Base-by-base conservation (phyloP, 208 protist genomes). In the Leishmania aethiopica region DNA sequence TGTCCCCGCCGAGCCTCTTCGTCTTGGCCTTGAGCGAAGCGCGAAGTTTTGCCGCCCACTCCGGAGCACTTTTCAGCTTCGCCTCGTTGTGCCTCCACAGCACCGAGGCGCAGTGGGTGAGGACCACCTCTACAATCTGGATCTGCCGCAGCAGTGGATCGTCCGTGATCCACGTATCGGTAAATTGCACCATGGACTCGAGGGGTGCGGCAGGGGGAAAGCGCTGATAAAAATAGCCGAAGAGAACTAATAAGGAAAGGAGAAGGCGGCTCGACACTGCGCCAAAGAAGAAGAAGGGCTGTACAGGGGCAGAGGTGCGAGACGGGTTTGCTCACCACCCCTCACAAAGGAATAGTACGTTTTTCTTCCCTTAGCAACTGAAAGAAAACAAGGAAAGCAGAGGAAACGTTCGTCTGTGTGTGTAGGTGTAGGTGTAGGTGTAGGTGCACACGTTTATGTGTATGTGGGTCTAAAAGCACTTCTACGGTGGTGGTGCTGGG, bases 101-200 rank as follows among this genome's bases (percentile, higher is more conserved):
- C 49, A 93, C 75, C 17, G 84, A 28, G 42, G 91, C 82, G 67
- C 93, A 97, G 77, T 92, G 83, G 17, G 83, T 72, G 66, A 93
- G 67, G 28, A 94, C 88, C 71, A 93, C 78, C 78, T 92, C 85
- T 42, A 93, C 75, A 47, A 97, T 82, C 75, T 93, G 84, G 1
- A 84, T 75, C 25, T 78, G 89, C 37, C 93, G 92, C 53, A 89
- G 60, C 59, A 78, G 62, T 11, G 91, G 84, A 57, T 96, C 91
- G 53, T 96, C 91, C 25, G 84, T 69, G 74, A 96, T 94, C 80
- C 79, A 89, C 32, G 42, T 76, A 67, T 89, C 81, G 17, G 87
- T 82, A 59, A 86, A 79, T 40, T 82, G 62, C 47, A 75, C 78
- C 83, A 86, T 86, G 47, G 64, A 11, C 0, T 49, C 25, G 32